Base-by-base conservation (phyloP, 768 basidiomycete species). In the Hemileccinum rubropunctum region DNA sequence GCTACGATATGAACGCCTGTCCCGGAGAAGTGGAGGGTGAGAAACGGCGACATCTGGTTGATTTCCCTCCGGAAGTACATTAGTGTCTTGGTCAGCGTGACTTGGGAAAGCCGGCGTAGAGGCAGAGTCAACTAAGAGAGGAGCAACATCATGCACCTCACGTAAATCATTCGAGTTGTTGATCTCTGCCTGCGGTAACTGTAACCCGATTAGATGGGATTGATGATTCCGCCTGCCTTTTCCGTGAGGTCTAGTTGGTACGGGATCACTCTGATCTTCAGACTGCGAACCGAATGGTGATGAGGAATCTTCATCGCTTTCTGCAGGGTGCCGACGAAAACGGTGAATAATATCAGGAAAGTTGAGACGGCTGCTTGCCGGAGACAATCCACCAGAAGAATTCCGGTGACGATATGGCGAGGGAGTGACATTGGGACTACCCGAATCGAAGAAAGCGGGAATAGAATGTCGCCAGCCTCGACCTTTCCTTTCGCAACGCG, bases 281-380 rank as follows among this genome's bases (percentile, higher is more conserved):
- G 76, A 79, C 11, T 74, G 61, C 0, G 79, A 80, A 49, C 74
- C 71, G 17, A 69, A 62, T 0, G 70, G 67, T 0, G 80, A 80
- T 6, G 75, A 75, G 6, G 73, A 71, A 2, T 68, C 75, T 12
- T 76, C 80, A 45, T 78, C 80, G 39, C 79, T 80, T 38, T 71
- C 73, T 10, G 60, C 52, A n/a, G 59, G 58, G 6, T 59, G 63
- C 27, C 68, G 66, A 35, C 69, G 66, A 30, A 73, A 54, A 39
- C 70, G 71, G 28, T 63, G 70, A 9, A 71, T 63, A 27, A 73
- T 52, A 18, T 72, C 71, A 30, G 71, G 70, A 35, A 75, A 57
- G 47, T 74, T 70, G 36, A 71, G 59, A 17, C 69, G 71, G 48
- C 76, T 77, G 47, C 70, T 76, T 7, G 74, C 56, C 0, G 80